Percentiles rank a stretch among this genome's conserved stretches.
Evolutionary conservation across 2,329 filamentous ascomycete species (phyloP).

Genomic region (Apiospora phragmitis): DNA sequence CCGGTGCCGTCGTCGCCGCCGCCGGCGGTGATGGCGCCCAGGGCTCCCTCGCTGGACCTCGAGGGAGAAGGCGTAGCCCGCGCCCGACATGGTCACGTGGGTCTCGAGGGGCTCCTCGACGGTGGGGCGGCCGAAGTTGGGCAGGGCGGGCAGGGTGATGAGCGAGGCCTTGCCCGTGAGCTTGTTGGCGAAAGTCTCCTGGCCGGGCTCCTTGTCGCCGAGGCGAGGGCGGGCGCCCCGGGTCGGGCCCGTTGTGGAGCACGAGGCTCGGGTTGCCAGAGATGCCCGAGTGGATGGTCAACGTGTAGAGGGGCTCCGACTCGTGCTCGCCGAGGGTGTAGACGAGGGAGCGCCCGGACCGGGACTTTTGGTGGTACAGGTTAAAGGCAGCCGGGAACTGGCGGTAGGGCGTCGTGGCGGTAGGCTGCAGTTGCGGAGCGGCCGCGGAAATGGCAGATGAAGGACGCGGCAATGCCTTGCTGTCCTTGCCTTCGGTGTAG

Average conservation of each 20-base stretch:
- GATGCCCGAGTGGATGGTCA: constrained; percentile 27
- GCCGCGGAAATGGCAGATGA: background rate
- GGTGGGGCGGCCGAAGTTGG: constrained; percentile 13
- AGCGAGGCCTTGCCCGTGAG: constrained; percentile 12
- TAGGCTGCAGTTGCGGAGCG: background rate
- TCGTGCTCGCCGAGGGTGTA: constrained; percentile 34
- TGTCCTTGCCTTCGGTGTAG: constrained; percentile 7
- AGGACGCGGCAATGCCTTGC: background rate
- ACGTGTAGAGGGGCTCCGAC: constrained; percentile 33
- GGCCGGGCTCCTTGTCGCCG: constrained; percentile 19
- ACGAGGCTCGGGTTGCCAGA: constrained; percentile 30
- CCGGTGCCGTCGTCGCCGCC: background rate
- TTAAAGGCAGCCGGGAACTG: constrained; percentile 35
- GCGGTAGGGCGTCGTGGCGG: constrained; percentile 14
- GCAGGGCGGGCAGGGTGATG: constrained; percentile 32
- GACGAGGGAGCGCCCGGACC: constrained; percentile 10
- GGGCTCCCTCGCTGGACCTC: constrained; percentile 27
- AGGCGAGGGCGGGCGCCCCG: constrained; percentile 30
- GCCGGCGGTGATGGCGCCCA: constrained; percentile 16
- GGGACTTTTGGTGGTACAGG: constrained; percentile 29
- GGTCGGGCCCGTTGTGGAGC: constrained; percentile 35
- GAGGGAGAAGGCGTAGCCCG: constrained; percentile 34
- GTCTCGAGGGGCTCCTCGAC: constrained; percentile 15
- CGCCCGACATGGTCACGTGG: constrained; percentile 9
- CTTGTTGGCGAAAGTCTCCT: background rate